A percentile compares a stretch with the other conserved stretches of the same genome.
Conservation (phyloP, 202 grass and related monocot genomes). For the Musa balbisiana region DNA sequence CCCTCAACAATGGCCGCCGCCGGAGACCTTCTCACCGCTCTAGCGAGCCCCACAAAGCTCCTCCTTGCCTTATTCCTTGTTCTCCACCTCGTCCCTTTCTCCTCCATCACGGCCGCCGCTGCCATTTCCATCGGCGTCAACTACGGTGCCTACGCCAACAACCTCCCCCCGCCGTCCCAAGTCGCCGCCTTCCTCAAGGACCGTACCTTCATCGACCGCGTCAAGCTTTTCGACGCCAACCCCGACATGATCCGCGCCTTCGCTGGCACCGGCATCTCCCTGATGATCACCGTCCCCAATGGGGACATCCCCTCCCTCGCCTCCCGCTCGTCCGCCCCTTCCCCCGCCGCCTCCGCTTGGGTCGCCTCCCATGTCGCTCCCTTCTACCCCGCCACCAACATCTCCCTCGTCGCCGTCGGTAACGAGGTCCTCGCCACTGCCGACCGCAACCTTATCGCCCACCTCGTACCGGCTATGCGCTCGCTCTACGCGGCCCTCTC, state of each 20-base stretch:
- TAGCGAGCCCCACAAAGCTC: background rate
- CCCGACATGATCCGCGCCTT: slow-evolving; percentile 17
- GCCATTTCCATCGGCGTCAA: slow-evolving; percentile 19
- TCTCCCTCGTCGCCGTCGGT: slow-evolving; percentile 18
- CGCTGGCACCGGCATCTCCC: slow-evolving; percentile 12
- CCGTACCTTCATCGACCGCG: slow-evolving; percentile 19
- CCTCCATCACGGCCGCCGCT: background rate
- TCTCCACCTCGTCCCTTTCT: background rate
- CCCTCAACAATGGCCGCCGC: background rate
- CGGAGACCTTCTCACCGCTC: background rate
- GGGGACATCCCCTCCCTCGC: slow-evolving; percentile 12
- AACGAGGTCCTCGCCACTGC: slow-evolving; percentile 21
- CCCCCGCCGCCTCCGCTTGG: slow-evolving; percentile 4
- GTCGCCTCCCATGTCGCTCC: slow-evolving; percentile 11
- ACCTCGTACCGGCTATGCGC: slow-evolving; percentile 18
- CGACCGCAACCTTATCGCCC: slow-evolving; percentile 14
- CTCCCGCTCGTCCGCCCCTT: background rate
- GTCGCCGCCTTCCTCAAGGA: slow-evolving; percentile 14
- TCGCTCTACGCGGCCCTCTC: slow-evolving; percentile 10
- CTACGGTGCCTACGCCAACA: slow-evolving; percentile 2
- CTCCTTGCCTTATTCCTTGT: background rate
- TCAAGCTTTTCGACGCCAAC: slow-evolving; percentile 24
- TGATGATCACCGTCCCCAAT: slow-evolving; percentile 19
- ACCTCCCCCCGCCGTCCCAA: slow-evolving; percentile 4
- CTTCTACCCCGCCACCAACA: slow-evolving; percentile 17